Evolutionary conservation across 2,329 filamentous ascomycete species (phyloP), one percentile per base, ranked within the genome.

Genomic region (Colletotrichum tabaci): DNA sequence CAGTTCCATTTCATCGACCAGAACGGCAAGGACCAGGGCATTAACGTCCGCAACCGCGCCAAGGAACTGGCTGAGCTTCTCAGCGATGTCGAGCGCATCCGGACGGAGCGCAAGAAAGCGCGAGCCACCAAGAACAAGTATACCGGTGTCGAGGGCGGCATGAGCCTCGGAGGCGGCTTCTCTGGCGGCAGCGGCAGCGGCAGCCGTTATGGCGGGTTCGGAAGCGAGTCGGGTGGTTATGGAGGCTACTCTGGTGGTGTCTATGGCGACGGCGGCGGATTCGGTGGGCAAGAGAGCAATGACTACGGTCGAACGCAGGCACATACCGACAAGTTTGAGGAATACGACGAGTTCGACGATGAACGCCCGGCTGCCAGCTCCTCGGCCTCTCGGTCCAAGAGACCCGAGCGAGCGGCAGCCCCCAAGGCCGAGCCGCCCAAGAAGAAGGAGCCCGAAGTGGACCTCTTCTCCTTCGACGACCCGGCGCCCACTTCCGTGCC

Each of bases 1-100:
- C 96, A 99, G 82, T 99, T 99, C 83, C 96, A 99, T 84, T 99
- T 88, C 84, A 98, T 99, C 82, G 91, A 99, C 80, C 88, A 90
- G 80, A 98, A 98, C 82, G 96, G 96, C 81, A 99, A 99, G 83
- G 96, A 99, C 80, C 96, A 99, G 83, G 96, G 96, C 73, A 91
- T 99, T 82, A 99, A 99, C 79, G 96, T 99, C 71, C 93, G 96
- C 76, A 98, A 98, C 84, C 90, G 96, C 75, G 95, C 96, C 75
- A 98, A 98, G 84, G 96, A 99, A 84, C 87, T 99, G 61, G 93
- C 94, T 15, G 97, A 99, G 74, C 89, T 99, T n/a, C 87, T 99
- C 60, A 88, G 94, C 77, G 96, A 99, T 76, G 94, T 98, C 71
- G 96, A 98, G 21, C 89, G 92, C 21, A 98, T 98, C 76, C 90